A percentile compares a stretch with the other conserved stretches of the same genome.
phyloP scores from a whole-genome alignment of 192 early-diverging fungal species.

The Rhizophagus sp. region DNA sequence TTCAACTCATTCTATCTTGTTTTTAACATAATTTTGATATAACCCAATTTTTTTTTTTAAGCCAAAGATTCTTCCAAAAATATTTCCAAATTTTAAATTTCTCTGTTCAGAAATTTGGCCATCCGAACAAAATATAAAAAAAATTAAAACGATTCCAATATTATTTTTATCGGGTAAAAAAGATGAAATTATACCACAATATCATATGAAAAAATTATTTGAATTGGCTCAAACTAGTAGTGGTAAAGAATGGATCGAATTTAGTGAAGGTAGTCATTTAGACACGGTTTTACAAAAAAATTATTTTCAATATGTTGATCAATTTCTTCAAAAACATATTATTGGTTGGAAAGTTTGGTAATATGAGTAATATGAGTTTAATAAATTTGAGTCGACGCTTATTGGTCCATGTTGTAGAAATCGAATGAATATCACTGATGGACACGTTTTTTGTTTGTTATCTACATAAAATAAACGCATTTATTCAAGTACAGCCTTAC shows the following conservation, averaged over 20 bases:
- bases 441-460: no score
- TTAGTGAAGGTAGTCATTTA: conserved; percentile 84
- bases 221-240: conserved; percentile 55
- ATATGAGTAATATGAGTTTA: background rate
- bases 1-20: background rate
- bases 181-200: conserved; percentile 87
- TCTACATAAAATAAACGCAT: no score
- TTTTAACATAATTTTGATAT: no score
- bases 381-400: no score
- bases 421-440: no score
- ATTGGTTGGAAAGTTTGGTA: background rate
- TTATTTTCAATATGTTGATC: conserved; percentile 57
- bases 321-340: background rate
- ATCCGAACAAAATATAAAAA: conserved; percentile 68
- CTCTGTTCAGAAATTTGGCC: conserved; percentile 88
- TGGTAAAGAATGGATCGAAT: conserved; percentile 60
- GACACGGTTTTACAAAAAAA: conserved; percentile 84
- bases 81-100: conserved; percentile 76
- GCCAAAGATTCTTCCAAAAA: conserved; percentile 83
- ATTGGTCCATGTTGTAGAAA: no score
- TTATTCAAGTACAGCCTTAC: no score
- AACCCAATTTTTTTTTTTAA: conserved; percentile 29
- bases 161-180: conserved; percentile 77
- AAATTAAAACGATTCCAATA: conserved; percentile 66
- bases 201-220: conserved; percentile 80